A percentile compares a stretch with the other conserved stretches of the same genome.
Evolutionary conservation across 2,329 filamentous ascomycete species (phyloP).

Genomic region (Aciculosporium take): DNA sequence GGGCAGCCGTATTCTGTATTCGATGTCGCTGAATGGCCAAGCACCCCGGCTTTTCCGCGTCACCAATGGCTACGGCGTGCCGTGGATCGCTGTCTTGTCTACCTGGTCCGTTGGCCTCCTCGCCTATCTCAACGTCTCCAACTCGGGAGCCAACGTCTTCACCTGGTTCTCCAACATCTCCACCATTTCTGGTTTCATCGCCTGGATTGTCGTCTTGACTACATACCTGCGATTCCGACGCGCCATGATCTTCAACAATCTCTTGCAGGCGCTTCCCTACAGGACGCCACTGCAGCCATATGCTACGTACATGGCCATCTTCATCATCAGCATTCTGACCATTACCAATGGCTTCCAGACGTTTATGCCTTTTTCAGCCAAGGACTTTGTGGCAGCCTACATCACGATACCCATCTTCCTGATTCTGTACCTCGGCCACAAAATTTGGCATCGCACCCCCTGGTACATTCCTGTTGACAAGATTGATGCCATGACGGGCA

Average conservation of each 20-base stretch:
- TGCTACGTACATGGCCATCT: slow-evolving; percentile 45
- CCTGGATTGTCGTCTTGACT: slow-evolving; percentile 44
- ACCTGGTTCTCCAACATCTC: slow-evolving; percentile 59
- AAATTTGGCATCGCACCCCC: slow-evolving; percentile 32
- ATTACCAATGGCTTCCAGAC: slow-evolving; percentile 64
- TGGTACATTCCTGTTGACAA: slow-evolving; percentile 28
- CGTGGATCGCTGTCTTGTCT: slow-evolving; percentile 36
- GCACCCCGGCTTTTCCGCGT: slow-evolving; percentile 46
- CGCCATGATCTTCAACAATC: slow-evolving; percentile 37
- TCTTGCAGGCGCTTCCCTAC: slow-evolving; percentile 38
- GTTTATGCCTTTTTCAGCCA: slow-evolving; percentile 54
- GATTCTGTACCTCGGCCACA: slow-evolving; percentile 46
- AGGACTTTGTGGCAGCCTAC: slow-evolving; percentile 51
- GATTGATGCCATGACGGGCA: slow-evolving; percentile 43
- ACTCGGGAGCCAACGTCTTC: slow-evolving; percentile 49
- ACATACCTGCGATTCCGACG: slow-evolving; percentile 45
- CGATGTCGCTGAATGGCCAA: slow-evolving; percentile 51
- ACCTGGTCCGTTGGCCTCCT: slow-evolving; percentile 49
- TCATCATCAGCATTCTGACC: slow-evolving; percentile 45
- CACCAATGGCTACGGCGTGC: slow-evolving; percentile 48
- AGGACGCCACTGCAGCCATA: slow-evolving; percentile 44
- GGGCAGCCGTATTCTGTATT: slow-evolving; percentile 55
- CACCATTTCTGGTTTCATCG: slow-evolving; percentile 45
- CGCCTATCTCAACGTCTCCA: slow-evolving; percentile 55
- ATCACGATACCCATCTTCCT: slow-evolving; percentile 49